These are phyloP conservation scores for Maudiozyma barnettii DNA, from an alignment of 805 yeast genomes.

Conservation along the genomic window DNA sequence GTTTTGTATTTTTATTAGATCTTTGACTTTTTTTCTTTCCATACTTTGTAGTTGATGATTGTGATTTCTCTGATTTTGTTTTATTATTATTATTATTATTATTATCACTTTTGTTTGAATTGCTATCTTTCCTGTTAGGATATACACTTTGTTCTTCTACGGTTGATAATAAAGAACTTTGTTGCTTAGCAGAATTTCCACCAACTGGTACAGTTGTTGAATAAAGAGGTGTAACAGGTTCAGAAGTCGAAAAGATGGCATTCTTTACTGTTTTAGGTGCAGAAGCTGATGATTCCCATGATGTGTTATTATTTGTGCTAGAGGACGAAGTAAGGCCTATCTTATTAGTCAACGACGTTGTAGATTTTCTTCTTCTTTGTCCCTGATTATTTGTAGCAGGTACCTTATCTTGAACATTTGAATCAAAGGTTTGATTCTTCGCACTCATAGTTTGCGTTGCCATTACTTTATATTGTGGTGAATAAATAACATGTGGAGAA, in stretches of 20 bases:
- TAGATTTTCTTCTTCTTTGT: slow-evolving; percentile 5
- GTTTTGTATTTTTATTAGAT: neutral
- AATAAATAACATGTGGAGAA: slow-evolving; percentile 4
- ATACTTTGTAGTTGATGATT: neutral
- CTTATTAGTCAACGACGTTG: slow-evolving; percentile 1
- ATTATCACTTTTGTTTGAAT: neutral
- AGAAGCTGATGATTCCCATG: neutral
- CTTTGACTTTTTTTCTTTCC: neutral
- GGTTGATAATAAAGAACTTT: slow-evolving; percentile 1
- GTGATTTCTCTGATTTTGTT: neutral
- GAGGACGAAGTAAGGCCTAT: neutral
- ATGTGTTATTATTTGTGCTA: neutral
- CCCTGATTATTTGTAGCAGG: neutral
- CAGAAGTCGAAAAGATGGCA: slow-evolving; percentile 4
- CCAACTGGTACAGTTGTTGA: neutral
- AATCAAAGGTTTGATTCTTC: neutral
- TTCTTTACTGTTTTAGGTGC: neutral
- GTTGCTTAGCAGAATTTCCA: neutral
- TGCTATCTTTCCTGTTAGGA: neutral
- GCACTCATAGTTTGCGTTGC: neutral
- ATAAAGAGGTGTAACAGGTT: slow-evolving; percentile 9
- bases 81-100: neutral
- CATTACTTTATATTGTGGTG: slow-evolving; percentile 3
- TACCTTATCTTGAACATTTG: neutral
- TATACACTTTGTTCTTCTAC: slow-evolving; percentile 2